Evolutionary conservation across 805 yeast species (phyloP).

Genomic region (Candida multigemmis): DNA sequence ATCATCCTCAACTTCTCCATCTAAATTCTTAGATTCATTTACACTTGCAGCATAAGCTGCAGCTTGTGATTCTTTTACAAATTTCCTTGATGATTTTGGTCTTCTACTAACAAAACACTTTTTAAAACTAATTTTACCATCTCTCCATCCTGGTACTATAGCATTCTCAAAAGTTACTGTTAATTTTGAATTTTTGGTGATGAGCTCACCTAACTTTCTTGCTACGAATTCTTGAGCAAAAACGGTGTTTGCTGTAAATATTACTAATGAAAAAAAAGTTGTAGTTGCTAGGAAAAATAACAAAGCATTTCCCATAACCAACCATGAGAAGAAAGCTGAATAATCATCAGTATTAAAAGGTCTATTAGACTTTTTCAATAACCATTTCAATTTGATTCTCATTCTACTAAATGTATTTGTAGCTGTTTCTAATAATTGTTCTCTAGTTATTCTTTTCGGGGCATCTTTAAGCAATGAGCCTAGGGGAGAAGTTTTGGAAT

Average conservation of each 20-base stretch:
- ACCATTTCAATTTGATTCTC: constrained; percentile 52
- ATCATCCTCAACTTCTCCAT: constrained; percentile 50
- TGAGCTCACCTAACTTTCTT: constrained; percentile 65
- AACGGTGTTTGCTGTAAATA: constrained; percentile 72
- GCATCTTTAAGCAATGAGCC: constrained; percentile 1
- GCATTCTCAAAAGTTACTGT: constrained; percentile 89
- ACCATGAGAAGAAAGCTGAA: constrained; percentile 86
- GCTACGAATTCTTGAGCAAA: constrained; percentile 89
- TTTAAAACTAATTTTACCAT: constrained; percentile 74
- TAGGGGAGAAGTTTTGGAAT: no score
- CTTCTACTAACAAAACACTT: constrained; percentile 82
- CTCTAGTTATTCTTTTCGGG: constrained; percentile 11
- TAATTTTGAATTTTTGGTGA: constrained; percentile 75
- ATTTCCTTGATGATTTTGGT: constrained; percentile 50
- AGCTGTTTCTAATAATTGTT: constrained; percentile 16
- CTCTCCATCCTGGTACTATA: constrained; percentile 88
- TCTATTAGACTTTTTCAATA: constrained; percentile 61
- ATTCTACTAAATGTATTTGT: constrained; percentile 19
- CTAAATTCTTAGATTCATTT: constrained; percentile 6
- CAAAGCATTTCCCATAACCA: constrained; percentile 77
- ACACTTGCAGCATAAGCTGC: constrained; percentile 56
- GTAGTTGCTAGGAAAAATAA: constrained; percentile 84
- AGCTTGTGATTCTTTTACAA: constrained; percentile 65
- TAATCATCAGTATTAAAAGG: constrained; percentile 92
- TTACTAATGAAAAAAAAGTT: constrained; percentile 74